Evolutionary conservation across 306 rosid species (phyloP), one percentile per base, ranked within the genome.

Genomic region (Citrullus colocynthis): DNA sequence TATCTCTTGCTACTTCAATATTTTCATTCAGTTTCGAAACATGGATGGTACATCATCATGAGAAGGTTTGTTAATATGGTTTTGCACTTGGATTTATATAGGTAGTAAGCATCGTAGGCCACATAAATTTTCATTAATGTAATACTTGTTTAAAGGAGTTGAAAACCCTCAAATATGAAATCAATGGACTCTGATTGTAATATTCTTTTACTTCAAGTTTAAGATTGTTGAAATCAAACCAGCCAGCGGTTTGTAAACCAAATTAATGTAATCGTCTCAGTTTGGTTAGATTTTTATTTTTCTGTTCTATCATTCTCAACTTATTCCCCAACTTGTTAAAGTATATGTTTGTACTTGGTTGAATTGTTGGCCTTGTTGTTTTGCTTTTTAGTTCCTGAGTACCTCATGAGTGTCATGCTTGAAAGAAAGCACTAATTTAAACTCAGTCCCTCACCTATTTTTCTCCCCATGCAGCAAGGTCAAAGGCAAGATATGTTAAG

Each of bases 31-130:
- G 91, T 83, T 95, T 92, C 36, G 93, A 92, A 91, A 84, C 88
- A 11, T 90, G 93, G 99, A 89, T 95, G 97, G 91, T 90, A 42
- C 82, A 83, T 84, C 93, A 92, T 85, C 96, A 92, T 52, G 97
- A 92, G 77, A 85, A 95, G 91, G 99, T 95, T 71, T 48, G 76
- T 48, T 48, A 7, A 28, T 39, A 14, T 71, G 36, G 59, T 8
- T 71, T 48, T 71, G 59, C 59, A 71, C 58, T 7, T 71, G 76
- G 41, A 71, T 71, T 24, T 71, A 15, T 48, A 14, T 48, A 24
- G 41, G 37, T 44, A 15, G 57, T 45, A 24, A 69, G 42, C 36
- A 41, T 67, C 20, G 37, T 69, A 4, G 20, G 41, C 42, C 42
- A 24, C 59, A 71, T 71, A 48, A 41, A 24, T 48, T 45, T 71